Evolutionary conservation across 805 yeast genomes (phyloP), one percentile per base, ranked within the genome.

Genomic region (Barnettozyma populi): DNA sequence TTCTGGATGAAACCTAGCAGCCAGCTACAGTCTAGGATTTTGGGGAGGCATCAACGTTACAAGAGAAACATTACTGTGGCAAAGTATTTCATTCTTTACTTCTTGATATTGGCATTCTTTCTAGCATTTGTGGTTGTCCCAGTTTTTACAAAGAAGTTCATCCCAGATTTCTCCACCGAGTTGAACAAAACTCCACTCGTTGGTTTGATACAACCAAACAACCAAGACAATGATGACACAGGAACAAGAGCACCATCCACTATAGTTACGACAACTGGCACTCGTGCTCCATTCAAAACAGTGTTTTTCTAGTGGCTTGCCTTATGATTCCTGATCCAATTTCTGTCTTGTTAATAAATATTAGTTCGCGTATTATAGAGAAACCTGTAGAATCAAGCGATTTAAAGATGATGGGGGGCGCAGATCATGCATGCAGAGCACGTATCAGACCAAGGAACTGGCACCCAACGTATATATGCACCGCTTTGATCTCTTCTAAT

Each of bases 221-320:
- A 65, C 36, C 86, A 82, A 57, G 69, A 75, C 40, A 80, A 82
- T 53, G 82, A 84, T 56, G 89, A 84, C 57, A 83, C 89, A 0
- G 89, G 88, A 0, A 68, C 57, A 0, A 63, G 62, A 41, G 85
- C 84, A 0, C 84, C 86, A 0, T 45, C 63, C 1, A 63, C 67
- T 10, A 68, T 80, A 14, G 53, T 68, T 14, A 65, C 71, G 6
- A 67, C 69, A 0, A 69, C 70, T 11, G 72, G 73, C 0, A 54
- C 67, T 7, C 43, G 49, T 46, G 67, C 67, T 2, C 54, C 51
- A 1, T 61, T 68, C 44, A 65, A 56, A 37, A 67, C 73, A 1
- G 67, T 61, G 23, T 50, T 60, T 21, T 47, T 34, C 34, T 47
- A 25, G 32, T 29, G 16, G 4, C 13, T 13, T 13, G 16, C 13